phyloP scores from a whole-genome alignment of 1,139 yeast species.

The Keqinozyma sinolaborantium region DNA sequence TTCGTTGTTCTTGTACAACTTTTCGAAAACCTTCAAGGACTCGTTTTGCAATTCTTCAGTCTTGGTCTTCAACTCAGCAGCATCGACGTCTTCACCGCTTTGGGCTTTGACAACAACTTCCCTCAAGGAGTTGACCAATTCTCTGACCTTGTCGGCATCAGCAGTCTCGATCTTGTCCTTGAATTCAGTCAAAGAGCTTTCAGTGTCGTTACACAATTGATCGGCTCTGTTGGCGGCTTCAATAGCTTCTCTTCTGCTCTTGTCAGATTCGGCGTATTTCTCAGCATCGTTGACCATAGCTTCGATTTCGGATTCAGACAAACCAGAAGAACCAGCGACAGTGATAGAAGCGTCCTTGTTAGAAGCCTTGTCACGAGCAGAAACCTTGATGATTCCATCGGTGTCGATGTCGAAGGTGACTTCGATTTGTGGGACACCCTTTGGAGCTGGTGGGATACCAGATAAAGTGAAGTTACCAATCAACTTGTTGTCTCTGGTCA shows the following conservation, averaged over 20 bases:
- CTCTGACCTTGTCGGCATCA: constrained; percentile 83
- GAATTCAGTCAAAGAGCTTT: constrained; percentile 89
- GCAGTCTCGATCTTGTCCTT: constrained; percentile 88
- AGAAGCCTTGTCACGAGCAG: constrained; percentile 97
- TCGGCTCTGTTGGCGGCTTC: constrained; percentile 97
- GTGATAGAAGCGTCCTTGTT: constrained; percentile 98
- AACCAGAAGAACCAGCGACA: constrained; percentile 98
- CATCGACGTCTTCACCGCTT: constrained; percentile 84
- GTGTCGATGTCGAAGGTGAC: constrained; percentile 98
- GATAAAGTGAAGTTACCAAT: constrained; percentile 96
- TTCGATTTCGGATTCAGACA: constrained; percentile 94
- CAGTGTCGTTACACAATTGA: constrained; percentile 94
- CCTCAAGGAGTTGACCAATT: constrained; percentile 73
- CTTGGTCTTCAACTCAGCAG: constrained; percentile 85
- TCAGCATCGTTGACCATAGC: constrained; percentile 98
- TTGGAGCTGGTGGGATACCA: constrained; percentile 98
- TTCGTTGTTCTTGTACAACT: constrained; percentile 69
- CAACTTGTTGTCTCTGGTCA: constrained; percentile 96
- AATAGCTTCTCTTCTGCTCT: constrained; percentile 90
- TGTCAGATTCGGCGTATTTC: constrained; percentile 94
- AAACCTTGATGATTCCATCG: constrained; percentile 97
- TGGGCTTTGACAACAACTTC: constrained; percentile 93
- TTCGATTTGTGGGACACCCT: constrained; percentile 99
- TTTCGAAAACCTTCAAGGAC: constrained; percentile 91
- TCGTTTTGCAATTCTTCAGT: constrained; percentile 91